Base-by-base conservation (phyloP, 805 yeast species). In the Ogataea nakhonphanomensis region DNA sequence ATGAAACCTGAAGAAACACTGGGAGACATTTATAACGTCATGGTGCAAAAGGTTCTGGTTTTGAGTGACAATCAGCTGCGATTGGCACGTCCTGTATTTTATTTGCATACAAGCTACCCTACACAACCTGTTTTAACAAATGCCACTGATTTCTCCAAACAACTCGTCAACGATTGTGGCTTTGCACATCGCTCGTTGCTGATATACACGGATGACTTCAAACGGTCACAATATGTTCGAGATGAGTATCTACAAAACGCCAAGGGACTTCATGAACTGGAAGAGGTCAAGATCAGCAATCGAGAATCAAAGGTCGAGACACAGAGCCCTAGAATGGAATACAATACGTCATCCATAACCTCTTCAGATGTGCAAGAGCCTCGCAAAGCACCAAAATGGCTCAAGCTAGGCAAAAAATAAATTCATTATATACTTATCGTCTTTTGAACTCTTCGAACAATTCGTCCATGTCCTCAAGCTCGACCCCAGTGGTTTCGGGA, bases 391-490 rank as follows among this genome's bases (percentile, higher is more conserved):
- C 67, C 67, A 2, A 59, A 62, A 36, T 63, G 67, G 67, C 45
- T 62, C 23, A 59, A 57, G 26, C 30, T 62, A 32, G 57, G 60
- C 11, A 61, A 59, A 41, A 59, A 54, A 43, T 55, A 36, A 38
- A n/a, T 10, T 8, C 4, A 30, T 1, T 21, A 7, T 11, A 25
- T n/a, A 15, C 20, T 22, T 17, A 38, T 17, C 41, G 30, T 2
- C 24, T 27, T 32, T 35, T 46, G 31, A 53, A 53, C 23, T 51
- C 54, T 15, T 52, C 52, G 30, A 75, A 75, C 17, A 75, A 69
- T n/a, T 72, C 65, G 17, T 76, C 78, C 78, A 74, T 74, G 40
- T 74, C 78, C 48, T 74, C 79, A 43, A 74, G 65, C 33, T 66
- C 65, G 37, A 74, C 67, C 11, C 79, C 79, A 43, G 73, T 67